Percentiles rank a stretch among this genome's conserved stretches.
Evolutionary conservation across 345 rosid genomes (phyloP).

Genomic region (Eucalyptus pumila): DNA sequence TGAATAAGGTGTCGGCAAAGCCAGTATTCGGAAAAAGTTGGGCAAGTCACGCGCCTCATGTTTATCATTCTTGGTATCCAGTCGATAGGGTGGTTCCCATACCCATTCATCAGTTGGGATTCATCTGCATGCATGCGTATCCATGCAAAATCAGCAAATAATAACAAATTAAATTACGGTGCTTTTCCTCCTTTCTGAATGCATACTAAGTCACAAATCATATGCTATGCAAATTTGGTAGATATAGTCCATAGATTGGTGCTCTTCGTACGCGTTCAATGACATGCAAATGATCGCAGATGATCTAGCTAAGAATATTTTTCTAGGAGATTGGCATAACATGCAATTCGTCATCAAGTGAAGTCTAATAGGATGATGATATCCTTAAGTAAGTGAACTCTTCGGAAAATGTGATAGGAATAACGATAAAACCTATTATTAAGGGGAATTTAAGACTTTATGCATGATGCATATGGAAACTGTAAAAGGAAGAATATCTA

Average conservation of each 20-base stretch:
- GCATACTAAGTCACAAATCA: background rate
- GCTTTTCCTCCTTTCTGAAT: background rate
- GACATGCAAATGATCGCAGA: background rate
- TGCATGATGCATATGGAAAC: no score
- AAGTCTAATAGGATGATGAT: background rate
- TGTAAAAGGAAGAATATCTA: no score
- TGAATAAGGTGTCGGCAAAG: background rate
- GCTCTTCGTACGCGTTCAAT: background rate
- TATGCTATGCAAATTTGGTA: background rate
- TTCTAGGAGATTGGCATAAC: background rate
- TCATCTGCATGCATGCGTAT: background rate
- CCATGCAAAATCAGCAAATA: background rate
- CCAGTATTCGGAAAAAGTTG: background rate
- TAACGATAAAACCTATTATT: background rate
- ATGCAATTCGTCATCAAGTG: background rate
- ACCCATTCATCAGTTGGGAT: background rate
- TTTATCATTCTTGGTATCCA: background rate
- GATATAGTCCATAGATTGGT: background rate
- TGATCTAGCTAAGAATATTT: background rate
- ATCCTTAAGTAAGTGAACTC: background rate
- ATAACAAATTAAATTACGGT: background rate
- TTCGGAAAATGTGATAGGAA: background rate
- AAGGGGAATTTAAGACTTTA: background rate
- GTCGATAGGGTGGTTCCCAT: background rate
- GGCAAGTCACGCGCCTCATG: background rate